A percentile compares a stretch with the other conserved stretches of the same genome.
These are phyloP conservation scores for Mucor piriformis DNA, from an alignment of 371 early-diverging fungal genomes.

Conservation along the genomic window DNA sequence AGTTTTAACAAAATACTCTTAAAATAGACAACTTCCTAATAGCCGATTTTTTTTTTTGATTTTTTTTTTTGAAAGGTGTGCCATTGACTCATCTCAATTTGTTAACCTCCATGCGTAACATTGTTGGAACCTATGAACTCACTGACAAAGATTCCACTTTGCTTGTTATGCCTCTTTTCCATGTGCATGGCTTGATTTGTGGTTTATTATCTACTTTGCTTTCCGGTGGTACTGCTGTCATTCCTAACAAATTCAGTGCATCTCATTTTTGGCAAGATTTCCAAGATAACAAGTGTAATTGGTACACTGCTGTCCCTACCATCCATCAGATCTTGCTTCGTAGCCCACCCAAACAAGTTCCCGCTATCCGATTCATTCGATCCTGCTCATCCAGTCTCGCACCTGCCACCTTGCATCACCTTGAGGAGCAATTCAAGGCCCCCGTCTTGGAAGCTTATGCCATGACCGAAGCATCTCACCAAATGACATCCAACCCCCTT, in stretches of 20 bases:
- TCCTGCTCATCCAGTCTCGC: constrained; percentile 85
- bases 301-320: constrained; percentile 90
- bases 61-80: constrained; percentile 54
- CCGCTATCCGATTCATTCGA: constrained; percentile 79
- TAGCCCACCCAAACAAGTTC: constrained; percentile 50
- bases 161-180: constrained; percentile 92
- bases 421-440: constrained; percentile 73
- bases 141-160: constrained; percentile 64
- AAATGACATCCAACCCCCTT: constrained; percentile 86
- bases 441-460: constrained; percentile 91
- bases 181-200: constrained; percentile 88
- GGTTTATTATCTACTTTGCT: constrained; percentile 74
- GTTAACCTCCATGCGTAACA: constrained; percentile 74
- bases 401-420: constrained; percentile 69
- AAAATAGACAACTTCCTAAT: background rate
- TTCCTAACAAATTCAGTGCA: constrained; percentile 83
- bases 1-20: background rate
- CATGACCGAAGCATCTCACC: constrained; percentile 93
- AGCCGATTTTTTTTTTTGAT: background rate
- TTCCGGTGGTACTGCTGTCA: constrained; percentile 78
- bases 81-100: constrained; percentile 86
- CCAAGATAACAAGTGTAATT: constrained; percentile 59
- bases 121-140: constrained; percentile 70
- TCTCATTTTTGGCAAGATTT: constrained; percentile 82
- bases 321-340: constrained; percentile 85